Base-by-base conservation (phyloP, 208 protist species). In the Spongospora subterranea region DNA sequence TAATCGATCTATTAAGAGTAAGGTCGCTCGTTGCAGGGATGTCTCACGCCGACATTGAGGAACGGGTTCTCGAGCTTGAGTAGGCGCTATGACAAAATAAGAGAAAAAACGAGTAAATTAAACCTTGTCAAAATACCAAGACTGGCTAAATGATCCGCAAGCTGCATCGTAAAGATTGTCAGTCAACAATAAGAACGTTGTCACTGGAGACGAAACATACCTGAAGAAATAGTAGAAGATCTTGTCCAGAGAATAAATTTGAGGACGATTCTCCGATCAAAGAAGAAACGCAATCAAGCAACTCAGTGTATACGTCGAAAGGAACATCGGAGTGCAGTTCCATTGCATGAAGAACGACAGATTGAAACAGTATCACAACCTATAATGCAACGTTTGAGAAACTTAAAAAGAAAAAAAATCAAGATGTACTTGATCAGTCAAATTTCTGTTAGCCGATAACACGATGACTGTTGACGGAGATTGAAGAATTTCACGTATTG, bases 231-330 rank as follows among this genome's bases (percentile, higher is more conserved):
- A 45, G 71, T 17, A 82, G 71, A 6, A 82, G n/a, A 82, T 82
- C 71, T 43, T 82, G 35, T 35, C 11, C 71, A 43, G 71, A 45
- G 71, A 82, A 82, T 6, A 82, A 20, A 35, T 35, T 6, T 20
- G 71, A 45, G 35, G 17, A 6, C n/a, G 71, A 82, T 43, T 82
- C 71, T 82, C 71, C 71, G 71, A 82, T 35, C 71, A 82, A 43
- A 20, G 17, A 6, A 6, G 71, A 35, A n/a, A 82, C 71, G 40
- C 71, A 82, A 6, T 82, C 71, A 35, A 82, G 71, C 6, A 82
- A 13, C 35, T 82, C 71, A 39, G 71, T 82, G 71, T 82, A 82
- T 6, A 82, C 40, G n/a, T 82, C 71, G 71, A 82, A 82, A 6
- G 71, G 71, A 35, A 82, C 71, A 35, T 82, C 71, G 6, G 6